Percentiles rank a stretch among this genome's conserved stretches.
phyloP scores from a whole-genome alignment of 176 grass and related monocot species.

The Thalia dealbata region DNA sequence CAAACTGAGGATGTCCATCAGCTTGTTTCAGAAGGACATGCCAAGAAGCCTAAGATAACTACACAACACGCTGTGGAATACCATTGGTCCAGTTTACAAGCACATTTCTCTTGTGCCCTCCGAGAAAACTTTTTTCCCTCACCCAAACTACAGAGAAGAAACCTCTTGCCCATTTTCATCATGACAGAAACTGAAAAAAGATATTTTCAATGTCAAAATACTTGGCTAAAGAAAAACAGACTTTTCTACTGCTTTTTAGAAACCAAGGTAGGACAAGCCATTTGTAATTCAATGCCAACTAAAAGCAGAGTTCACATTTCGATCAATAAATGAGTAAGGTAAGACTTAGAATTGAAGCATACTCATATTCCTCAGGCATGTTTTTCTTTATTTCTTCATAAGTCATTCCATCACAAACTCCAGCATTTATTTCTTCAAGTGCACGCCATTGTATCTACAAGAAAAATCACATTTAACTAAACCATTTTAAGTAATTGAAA shows the following conservation, averaged over 20 bases:
- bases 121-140: neutral
- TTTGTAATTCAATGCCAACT: neutral
- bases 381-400: slow-evolving; percentile 96
- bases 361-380: slow-evolving; percentile 96
- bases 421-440: slow-evolving; percentile 93
- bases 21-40: too few species aligned
- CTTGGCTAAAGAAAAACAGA: neutral
- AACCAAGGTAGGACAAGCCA: neutral
- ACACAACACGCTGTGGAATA: neutral
- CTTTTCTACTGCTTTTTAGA: neutral
- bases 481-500: slow-evolving; percentile 1
- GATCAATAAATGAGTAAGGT: neutral
- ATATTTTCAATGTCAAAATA: neutral
- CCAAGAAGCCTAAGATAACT: too few species aligned
- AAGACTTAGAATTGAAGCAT: slow-evolving; percentile 18
- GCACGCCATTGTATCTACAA: slow-evolving; percentile 99
- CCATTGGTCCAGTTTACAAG: neutral
- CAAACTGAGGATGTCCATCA: too few species aligned
- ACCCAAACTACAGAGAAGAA: neutral
- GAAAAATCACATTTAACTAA: slow-evolving; percentile 13
- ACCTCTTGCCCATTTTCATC: neutral
- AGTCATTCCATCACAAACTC: slow-evolving; percentile 93
- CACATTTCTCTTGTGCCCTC: neutral
- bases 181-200: neutral
- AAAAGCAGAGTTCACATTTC: neutral